Base-by-base conservation (phyloP, 805 yeast genomes). In the Ogataea nakhonphanomensis region DNA sequence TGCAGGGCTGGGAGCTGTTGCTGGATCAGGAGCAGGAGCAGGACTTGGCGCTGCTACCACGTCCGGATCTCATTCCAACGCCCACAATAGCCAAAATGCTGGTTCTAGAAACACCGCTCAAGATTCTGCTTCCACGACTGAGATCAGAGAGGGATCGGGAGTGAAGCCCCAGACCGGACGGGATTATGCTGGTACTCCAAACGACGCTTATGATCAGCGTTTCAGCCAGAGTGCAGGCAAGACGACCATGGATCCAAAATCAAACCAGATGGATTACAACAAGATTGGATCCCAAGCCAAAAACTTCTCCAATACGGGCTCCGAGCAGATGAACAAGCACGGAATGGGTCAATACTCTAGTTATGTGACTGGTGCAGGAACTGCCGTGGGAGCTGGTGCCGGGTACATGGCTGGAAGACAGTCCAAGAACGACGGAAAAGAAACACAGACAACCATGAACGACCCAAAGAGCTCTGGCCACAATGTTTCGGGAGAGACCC, bases 351-450 rank as follows among this genome's bases (percentile, higher is more conserved):
- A 49, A 23, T 38, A 47, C 22, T 45, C 45, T 3, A 35, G 37
- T 17, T 44, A 44, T 14, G 47, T 32, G 11, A 38, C 45, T 6
- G 41, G 41, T 8, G 44, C 43, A 2, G 49, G 48, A 22, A 36
- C 49, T 23, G 54, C 43, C 10, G 46, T 46, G 3, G 50, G 49
- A 12, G 41, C 49, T 20, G 54, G 47, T 8, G 50, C 48, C 5
- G 49, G 47, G 11, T 49, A 46, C 30, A 12, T 44, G 25, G 45
- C 38, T n/a, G 37, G 45, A 5, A 33, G 33, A 14, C 33, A 37
- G 35, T 15, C 30, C 3, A 21, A 17, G 12, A 17, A 27, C 5
- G 21, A 22, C 11, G 8, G 10, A 4, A 14, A 28, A 7, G 17
- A 28, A 12, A n/a, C 8, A 17, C 5, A 4, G 8, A 14, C 7